Base-by-base conservation (phyloP, 768 basidiomycete species). In the Mycena pura region DNA sequence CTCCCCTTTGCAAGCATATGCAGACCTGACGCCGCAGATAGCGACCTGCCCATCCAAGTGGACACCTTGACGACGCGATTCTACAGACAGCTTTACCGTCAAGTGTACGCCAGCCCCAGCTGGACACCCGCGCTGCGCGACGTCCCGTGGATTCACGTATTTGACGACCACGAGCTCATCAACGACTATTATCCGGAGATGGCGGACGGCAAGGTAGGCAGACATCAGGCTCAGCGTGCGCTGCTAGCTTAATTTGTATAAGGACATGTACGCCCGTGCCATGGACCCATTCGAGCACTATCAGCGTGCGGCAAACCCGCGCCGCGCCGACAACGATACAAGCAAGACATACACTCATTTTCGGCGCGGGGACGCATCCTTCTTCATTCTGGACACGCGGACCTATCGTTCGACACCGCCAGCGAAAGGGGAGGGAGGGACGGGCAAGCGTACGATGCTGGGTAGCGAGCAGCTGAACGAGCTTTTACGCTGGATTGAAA, bases 81-180 rank as follows among this genome's bases (percentile, higher is more conserved):
- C 17, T 55, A 55, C 10, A 41, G 43, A 4, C 53, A 55, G 32
- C 53, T 55, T 19, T 55, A 55, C 22, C 32, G 53, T 5, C 53
- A 55, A 19, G 17, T 55, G 25, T 55, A 55, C 43, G 53, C 43
- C 6, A 55, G 53, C 17, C 43, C 53, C n/a, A 55, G 53, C 43
- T 55, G 54, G 54, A 56, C 54, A 15, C 44, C 44, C 15, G 47
- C 44, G n/a, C 44, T 56, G 24, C 54, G 54, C 27, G 54, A 56
- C 29, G 22, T 56, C n/a, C 44, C 54, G 44, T 56, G 54, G 54
- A 56, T 56, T 25, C 54, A 56, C 24, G 21, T 56, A 19, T 56
- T 45, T 14, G 54, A 56, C n/a, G 54, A 56, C 44, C 54, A 56
- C 25, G 54, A 56, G 27, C 25, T 56, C 32, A 31, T 56, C 36